phyloP scores from a whole-genome alignment of 2,329 filamentous ascomycete species.

The Amauroascus niger region DNA sequence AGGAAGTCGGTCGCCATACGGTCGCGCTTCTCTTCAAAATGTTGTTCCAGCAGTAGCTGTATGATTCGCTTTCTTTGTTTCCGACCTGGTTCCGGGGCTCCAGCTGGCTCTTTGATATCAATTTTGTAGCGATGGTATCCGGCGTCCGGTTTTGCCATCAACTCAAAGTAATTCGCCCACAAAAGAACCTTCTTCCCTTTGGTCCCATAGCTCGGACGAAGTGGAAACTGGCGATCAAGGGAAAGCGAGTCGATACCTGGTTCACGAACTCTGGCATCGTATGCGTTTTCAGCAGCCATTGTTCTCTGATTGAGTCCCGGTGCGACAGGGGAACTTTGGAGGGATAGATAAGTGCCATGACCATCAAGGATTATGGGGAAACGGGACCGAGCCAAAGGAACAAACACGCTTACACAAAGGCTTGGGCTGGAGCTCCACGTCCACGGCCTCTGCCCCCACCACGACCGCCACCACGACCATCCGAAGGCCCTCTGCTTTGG shows the following conservation, averaged over 20 bases:
- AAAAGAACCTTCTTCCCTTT: constrained; percentile 25
- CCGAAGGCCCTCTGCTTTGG: not conserved
- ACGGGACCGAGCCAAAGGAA: no score
- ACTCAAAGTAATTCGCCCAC: constrained; percentile 34
- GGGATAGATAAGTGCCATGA: not conserved
- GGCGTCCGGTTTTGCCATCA: constrained; percentile 25
- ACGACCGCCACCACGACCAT: constrained; percentile 24
- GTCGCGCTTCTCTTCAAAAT: constrained; percentile 23
- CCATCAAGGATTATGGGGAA: not conserved
- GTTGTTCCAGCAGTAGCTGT: constrained; percentile 36
- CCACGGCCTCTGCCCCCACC: constrained; percentile 23
- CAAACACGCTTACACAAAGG: constrained; percentile 23
- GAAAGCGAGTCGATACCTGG: constrained; percentile 12
- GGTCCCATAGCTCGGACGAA: constrained; percentile 33
- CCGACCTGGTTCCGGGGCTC: constrained; percentile 26
- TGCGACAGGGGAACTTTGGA: not conserved
- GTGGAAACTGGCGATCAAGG: constrained; percentile 23
- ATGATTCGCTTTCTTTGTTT: constrained; percentile 41
- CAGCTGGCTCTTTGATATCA: constrained; percentile 22
- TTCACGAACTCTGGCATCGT: constrained; percentile 19
- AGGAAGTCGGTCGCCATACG: constrained; percentile 35
- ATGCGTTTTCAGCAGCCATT: constrained; percentile 23
- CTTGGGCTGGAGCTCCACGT: constrained; percentile 16
- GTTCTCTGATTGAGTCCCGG: constrained; percentile 19
- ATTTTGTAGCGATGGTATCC: constrained; percentile 37